Conservation (phyloP, 371 early-diverging fungal species). For the Thermomucor indicae-seudaticae region DNA sequence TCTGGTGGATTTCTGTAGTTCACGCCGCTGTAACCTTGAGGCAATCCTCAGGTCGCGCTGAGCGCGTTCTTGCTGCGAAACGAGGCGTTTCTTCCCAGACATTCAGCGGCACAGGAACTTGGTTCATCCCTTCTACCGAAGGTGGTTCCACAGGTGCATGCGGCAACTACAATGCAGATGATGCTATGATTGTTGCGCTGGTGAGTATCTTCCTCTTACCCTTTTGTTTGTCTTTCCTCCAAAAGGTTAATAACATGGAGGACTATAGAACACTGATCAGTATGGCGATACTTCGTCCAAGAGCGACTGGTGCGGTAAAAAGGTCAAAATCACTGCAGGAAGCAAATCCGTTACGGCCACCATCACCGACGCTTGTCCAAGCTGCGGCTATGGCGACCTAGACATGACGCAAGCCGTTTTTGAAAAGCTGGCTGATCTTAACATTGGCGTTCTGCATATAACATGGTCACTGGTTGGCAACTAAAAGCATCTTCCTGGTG, state of each 20-base stretch:
- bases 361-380: slow-evolving; percentile 40
- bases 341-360: slow-evolving; percentile 24
- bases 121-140: slow-evolving; percentile 23
- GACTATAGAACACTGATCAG: slow-evolving; percentile 19
- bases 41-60: slow-evolving; percentile 2
- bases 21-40: slow-evolving; percentile 1
- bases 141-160: slow-evolving; percentile 26
- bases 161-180: slow-evolving; percentile 15
- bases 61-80: slow-evolving; percentile 2
- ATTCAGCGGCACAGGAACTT: slow-evolving; percentile 23
- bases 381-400: slow-evolving; percentile 22
- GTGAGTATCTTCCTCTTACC: slow-evolving; percentile 1
- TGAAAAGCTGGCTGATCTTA: slow-evolving; percentile 40
- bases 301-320: slow-evolving; percentile 39
- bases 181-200: slow-evolving; percentile 22
- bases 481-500: background rate
- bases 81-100: background rate
- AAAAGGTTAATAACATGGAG: slow-evolving; percentile 10
- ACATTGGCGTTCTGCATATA: slow-evolving; percentile 49
- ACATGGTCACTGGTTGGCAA: slow-evolving; percentile 28
- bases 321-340: slow-evolving; percentile 22
- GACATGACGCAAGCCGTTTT: slow-evolving; percentile 66
- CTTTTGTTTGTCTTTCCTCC: no score
- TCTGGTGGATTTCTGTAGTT: slow-evolving; percentile 1
- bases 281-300: slow-evolving; percentile 27